phyloP scores from a whole-genome alignment of 331 rosid species.

The Rhamnella rubrinervis region DNA sequence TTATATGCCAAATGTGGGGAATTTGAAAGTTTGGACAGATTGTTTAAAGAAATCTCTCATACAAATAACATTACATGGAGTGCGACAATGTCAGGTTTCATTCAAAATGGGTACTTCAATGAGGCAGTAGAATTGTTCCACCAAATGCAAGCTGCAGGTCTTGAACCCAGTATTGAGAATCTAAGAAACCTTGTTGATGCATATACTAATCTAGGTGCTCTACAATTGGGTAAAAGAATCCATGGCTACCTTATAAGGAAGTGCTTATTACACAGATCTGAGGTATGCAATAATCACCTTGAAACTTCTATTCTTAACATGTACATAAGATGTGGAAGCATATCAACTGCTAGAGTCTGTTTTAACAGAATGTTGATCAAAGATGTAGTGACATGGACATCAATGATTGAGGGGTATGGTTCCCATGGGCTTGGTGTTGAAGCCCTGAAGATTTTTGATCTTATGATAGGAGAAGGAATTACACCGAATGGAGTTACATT shows the following conservation, averaged over 20 bases:
- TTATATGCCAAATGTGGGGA: conserved; percentile 51
- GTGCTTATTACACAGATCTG: conserved; percentile 2
- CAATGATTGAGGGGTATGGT: conserved; percentile 62
- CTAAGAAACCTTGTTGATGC: conserved; percentile 56
- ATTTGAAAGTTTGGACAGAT: conserved; percentile 32
- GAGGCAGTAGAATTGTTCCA: conserved; percentile 42
- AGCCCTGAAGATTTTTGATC: conserved; percentile 32
- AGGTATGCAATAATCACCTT: conserved; percentile 21
- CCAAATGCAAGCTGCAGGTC: conserved; percentile 41
- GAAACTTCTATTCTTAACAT: conserved; percentile 57
- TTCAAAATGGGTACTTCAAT: conserved; percentile 46
- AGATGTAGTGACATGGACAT: conserved; percentile 62
- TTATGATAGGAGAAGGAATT: conserved; percentile 40
- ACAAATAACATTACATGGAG: conserved; percentile 43
- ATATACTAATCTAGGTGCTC: conserved; percentile 50
- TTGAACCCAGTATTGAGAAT: conserved; percentile 32
- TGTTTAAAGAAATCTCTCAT: conserved; percentile 34
- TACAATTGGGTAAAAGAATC: conserved; percentile 46
- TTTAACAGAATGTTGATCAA: conserved; percentile 34
- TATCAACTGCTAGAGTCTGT: conserved; percentile 36
- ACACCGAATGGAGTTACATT: conserved; percentile 50
- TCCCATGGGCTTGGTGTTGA: conserved; percentile 50
- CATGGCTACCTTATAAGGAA: conserved; percentile 43
- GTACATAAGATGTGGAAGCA: conserved; percentile 54
- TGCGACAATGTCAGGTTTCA: conserved; percentile 57